Base-by-base conservation (phyloP, 345 rosid genomes). In the Gossypium longicalyx region DNA sequence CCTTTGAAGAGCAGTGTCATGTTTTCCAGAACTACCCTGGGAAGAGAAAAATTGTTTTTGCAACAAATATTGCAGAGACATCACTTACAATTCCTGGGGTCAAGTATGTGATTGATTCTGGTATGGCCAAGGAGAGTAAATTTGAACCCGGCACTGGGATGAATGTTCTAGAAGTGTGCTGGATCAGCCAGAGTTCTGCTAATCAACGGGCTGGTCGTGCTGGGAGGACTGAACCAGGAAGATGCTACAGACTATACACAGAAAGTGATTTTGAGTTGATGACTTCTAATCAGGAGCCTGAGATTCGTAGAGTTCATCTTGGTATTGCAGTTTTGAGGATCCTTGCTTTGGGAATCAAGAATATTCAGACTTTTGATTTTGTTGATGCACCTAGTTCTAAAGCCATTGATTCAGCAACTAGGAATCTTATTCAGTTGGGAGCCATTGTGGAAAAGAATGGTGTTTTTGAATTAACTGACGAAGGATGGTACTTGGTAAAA, bases 141-240 rank as follows among this genome's bases (percentile, higher is more conserved):
- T 90, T 85, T 80, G 97, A 92, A 76, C 85, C 97, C 43, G 78
- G 82, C 59, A 85, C 89, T 52, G 97, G 98, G 54, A 92, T 92
- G 94, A 90, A 85, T 76, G 86, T 94, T 81, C 97, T 92, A 71
- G 86, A 79, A 77, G 92, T 94, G 56, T 80, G 95, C 79, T 67
- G 77, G 80, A 80, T 88, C 69, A 89, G 97, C 82, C 85, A 88
- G 82, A 91, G 98, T 81, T 94, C 97, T 71, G 97, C 97, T 60
- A 83, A 79, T 49, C 97, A 94, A 74, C 85, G 98, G 57, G 93
- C 97, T 83, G 98, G 97, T 78, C 98, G 97, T 83, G 98, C 98
- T 65, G 98, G 97, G 71, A 89, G 98, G 86, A 92, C 91, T 17
- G 95, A 86, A 78, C 90, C 95, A 20, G 98, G 98, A 62, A 84